Percentiles rank a stretch among this genome's conserved stretches.
Evolutionary conservation across 768 basidiomycete species (phyloP).

Genomic region (Rhodosporidiobolus sp.): DNA sequence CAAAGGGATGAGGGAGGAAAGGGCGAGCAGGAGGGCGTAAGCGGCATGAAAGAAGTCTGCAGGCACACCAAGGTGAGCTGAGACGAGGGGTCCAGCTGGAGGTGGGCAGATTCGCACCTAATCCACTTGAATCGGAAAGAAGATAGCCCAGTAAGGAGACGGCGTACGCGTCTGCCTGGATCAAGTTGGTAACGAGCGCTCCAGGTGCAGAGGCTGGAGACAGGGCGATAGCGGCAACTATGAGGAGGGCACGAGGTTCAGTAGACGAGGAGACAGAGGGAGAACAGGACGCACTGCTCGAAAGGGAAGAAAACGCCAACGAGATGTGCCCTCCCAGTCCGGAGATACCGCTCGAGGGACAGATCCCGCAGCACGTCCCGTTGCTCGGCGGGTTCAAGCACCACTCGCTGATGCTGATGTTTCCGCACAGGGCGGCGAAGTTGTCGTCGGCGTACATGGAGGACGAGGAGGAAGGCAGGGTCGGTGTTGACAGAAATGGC

Average conservation of each 20-base stretch:
- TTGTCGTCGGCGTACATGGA: conserved; percentile 12
- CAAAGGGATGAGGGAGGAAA: conserved; percentile 23
- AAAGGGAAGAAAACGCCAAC: conserved; percentile 24
- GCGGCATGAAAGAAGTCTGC: conserved; percentile 34
- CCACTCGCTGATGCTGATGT: not conserved
- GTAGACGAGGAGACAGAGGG: no score
- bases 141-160: conserved; percentile 17
- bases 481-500: no score
- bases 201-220: conserved; percentile 6
- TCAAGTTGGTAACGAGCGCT: conserved; percentile 13
- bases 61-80: no score
- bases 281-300: conserved; percentile 7
- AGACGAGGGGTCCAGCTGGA: not conserved
- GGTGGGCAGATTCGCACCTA: not conserved
- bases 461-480: no score
- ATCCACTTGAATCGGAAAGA: conserved; percentile 1
- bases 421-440: conserved; percentile 13
- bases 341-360: not conserved
- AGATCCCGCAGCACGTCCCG: conserved; percentile 4
- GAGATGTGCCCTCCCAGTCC: conserved; percentile 23
- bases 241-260: not conserved
- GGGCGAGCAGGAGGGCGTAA: conserved; percentile 25
- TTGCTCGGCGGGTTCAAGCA: conserved; percentile 2
- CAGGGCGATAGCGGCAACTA: conserved; percentile 29
- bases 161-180: conserved; percentile 28